Evolutionary conservation across 257 asterid species (phyloP).

Genomic region (Rhazya stricta): DNA sequence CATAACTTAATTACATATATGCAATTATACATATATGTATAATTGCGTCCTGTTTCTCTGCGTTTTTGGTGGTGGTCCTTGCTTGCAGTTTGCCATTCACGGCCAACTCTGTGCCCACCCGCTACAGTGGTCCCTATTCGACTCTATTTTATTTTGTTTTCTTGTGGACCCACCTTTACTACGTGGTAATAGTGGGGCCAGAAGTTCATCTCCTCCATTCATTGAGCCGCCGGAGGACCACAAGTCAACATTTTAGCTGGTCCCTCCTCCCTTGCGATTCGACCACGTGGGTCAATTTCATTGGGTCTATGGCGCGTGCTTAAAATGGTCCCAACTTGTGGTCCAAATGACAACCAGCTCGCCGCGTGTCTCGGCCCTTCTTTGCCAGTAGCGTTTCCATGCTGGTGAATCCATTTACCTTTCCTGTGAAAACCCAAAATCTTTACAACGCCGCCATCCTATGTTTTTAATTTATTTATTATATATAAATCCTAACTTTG

Average conservation of each 20-base stretch:
- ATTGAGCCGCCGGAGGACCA: slow-evolving; percentile 6
- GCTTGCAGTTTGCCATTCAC: neutral
- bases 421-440: no score
- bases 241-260: slow-evolving; percentile 5
- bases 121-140: neutral
- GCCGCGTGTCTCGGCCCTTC: slow-evolving; percentile 11
- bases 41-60: neutral
- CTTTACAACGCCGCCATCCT: no score
- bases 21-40: neutral
- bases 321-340: neutral
- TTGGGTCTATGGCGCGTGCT: neutral
- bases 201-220: neutral
- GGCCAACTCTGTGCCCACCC: neutral
- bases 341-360: neutral
- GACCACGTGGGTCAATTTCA: neutral
- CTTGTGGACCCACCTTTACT: neutral
- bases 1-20: neutral
- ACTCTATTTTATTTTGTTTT: no score
- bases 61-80: neutral
- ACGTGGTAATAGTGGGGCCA: neutral
- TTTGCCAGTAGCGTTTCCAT: no score
- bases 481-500: no score
- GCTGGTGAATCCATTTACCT: no score
- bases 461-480: no score
- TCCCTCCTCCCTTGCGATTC: neutral